Evolutionary conservation across 2,329 filamentous ascomycete genomes (phyloP), one percentile per base, ranked within the genome.

Genomic region (Arthrobotrys sinensis): DNA sequence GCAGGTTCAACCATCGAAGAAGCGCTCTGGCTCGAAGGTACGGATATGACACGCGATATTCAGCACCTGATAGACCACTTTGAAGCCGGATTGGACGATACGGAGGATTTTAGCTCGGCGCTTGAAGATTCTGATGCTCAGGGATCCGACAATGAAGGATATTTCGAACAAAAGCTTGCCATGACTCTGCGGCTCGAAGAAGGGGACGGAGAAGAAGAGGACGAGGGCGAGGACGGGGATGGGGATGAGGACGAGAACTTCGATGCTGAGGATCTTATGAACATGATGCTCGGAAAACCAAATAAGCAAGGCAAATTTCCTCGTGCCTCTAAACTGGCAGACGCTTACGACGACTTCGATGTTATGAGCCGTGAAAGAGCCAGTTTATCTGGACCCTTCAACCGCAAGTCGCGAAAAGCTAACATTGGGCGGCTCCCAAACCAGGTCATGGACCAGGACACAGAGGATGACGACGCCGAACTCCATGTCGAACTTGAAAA

Each of bases 351-450:
- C 7, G 69, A 66, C 7, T 91, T 97, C 80, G 93, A 97, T 82
- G 86, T 96, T 52, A 95, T 96, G 91, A 93, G 97, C 82, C 93
- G 92, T 85, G 88, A 92, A 14, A 88, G 90, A 28, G 90, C 91
- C 0, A 93, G 90, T 66, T 83, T 94, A 4, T 88, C 87, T 19
- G 24, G 69, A 34, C 48, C 24, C 10, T 65, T 16, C 50, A 80
- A 43, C 89, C 88, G 79, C 91, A 89, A 82, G 86, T 88, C 80
- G 93, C 92, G 83, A 90, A 89, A 50, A 86, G 87, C 12, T 88
- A 89, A 79, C 87, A 86, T 53, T 14, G 43, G 32, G 2, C 57
- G 70, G 32, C 12, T 50, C 12, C 34, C 50, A 10, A 32, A 16
- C 3, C 14, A 45, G 16, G 12, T 45, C 38, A 86, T 87, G 65